Evolutionary conservation across 2,329 filamentous ascomycete genomes (phyloP).

Genomic region (Talaromyces sp.): DNA sequence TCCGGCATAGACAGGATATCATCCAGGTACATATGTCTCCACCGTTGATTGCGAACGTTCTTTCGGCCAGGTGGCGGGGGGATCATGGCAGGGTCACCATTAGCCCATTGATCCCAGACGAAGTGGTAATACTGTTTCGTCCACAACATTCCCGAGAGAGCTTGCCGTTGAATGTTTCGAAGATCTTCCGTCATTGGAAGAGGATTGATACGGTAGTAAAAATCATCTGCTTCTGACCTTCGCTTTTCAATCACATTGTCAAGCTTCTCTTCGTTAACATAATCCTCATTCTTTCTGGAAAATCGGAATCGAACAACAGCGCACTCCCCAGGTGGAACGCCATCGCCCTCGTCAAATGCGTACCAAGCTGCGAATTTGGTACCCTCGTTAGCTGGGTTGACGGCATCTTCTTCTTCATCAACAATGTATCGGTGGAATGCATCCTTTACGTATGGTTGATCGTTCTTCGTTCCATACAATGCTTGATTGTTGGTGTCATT

Average conservation of each 20-base stretch:
- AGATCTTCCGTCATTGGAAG: conserved; percentile 90
- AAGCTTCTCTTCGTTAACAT: conserved; percentile 87
- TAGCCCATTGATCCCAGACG: conserved; percentile 96
- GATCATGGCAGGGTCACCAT: conserved; percentile 82
- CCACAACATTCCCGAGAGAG: conserved; percentile 96
- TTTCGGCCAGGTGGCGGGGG: conserved; percentile 78
- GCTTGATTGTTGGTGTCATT: conserved; percentile 84
- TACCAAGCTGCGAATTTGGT: conserved; percentile 93
- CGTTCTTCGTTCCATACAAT: conserved; percentile 74
- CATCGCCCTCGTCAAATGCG: conserved; percentile 81
- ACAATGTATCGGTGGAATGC: conserved; percentile 89
- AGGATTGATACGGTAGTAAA: conserved; percentile 89
- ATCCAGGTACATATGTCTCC: conserved; percentile 93
- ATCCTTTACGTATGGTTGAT: conserved; percentile 84
- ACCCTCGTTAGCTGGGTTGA: conserved; percentile 74
- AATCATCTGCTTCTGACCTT: conserved; percentile 87
- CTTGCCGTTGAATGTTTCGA: conserved; percentile 90
- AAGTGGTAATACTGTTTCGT: conserved; percentile 97
- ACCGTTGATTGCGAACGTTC: conserved; percentile 75
- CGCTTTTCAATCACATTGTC: conserved; percentile 85
- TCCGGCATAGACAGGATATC: conserved; percentile 97
- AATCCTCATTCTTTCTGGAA: conserved; percentile 67
- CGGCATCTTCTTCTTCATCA: conserved; percentile 68
- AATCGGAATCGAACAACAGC: conserved; percentile 91
- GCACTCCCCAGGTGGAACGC: conserved; percentile 83